A percentile compares a stretch with the other conserved stretches of the same genome.
Conservation (phyloP, 2,329 filamentous ascomycete species). For the Corniculantispora saksenae region DNA sequence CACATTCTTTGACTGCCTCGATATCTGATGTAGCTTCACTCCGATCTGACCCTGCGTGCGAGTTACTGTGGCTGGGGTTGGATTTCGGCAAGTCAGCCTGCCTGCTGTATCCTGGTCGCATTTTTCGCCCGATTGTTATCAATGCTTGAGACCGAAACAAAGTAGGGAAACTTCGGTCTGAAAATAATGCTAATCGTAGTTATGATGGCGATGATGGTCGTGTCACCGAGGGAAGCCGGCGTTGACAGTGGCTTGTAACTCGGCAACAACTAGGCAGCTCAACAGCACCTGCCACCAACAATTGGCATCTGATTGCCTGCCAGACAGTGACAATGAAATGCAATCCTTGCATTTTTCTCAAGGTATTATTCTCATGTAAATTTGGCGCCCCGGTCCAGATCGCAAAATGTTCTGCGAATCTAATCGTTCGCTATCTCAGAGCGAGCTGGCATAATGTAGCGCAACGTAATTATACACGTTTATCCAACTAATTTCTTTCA, state of each 20-base stretch:
- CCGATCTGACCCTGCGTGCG: neutral
- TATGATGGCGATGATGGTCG: neutral
- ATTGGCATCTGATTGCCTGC: neutral
- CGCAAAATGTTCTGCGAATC: no score
- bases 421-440: no score
- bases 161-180: neutral
- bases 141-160: neutral
- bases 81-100: neutral
- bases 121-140: neutral
- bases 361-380: neutral
- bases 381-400: neutral
- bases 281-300: slow-evolving; percentile 8
- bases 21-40: neutral
- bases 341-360: neutral
- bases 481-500: no score
- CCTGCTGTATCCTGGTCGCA: neutral
- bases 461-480: no score
- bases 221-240: neutral
- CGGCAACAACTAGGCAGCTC: neutral
- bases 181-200: neutral
- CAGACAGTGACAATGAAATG: neutral
- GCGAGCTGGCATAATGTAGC: no score
- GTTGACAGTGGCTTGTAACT: neutral
- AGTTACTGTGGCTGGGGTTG: neutral
- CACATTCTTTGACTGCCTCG: neutral